Evolutionary conservation across 805 yeast genomes (phyloP).

Genomic region (Metschnikowia lachancei): DNA sequence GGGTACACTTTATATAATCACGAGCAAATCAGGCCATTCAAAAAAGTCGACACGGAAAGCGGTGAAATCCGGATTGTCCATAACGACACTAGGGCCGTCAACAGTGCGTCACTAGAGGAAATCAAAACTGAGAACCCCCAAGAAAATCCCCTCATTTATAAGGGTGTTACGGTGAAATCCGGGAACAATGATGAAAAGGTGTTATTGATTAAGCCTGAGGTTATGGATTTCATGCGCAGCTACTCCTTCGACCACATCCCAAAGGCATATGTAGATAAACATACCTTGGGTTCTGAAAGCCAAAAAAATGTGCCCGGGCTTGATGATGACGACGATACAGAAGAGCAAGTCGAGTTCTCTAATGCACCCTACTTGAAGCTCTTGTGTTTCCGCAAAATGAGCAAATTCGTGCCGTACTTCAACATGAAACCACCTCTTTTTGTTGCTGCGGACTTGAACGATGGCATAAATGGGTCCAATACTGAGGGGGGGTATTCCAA

Average conservation of each 20-base stretch:
- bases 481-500: slow-evolving; percentile 49
- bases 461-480: slow-evolving; percentile 28
- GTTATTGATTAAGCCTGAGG: slow-evolving; percentile 27
- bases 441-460: slow-evolving; percentile 60
- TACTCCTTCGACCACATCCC: slow-evolving; percentile 37
- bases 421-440: slow-evolving; percentile 56
- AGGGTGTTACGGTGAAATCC: slow-evolving; percentile 25
- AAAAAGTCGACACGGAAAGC: slow-evolving; percentile 52
- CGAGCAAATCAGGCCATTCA: slow-evolving; percentile 49
- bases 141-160: slow-evolving; percentile 18
- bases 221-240: slow-evolving; percentile 28
- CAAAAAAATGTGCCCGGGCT: neutral
- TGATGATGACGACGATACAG: slow-evolving; percentile 7
- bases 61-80: slow-evolving; percentile 53
- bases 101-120: slow-evolving; percentile 21
- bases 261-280: slow-evolving; percentile 1
- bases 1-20: slow-evolving; percentile 67
- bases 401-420: slow-evolving; percentile 48
- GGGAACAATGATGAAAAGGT: slow-evolving; percentile 13
- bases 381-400: slow-evolving; percentile 59
- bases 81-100: slow-evolving; percentile 10
- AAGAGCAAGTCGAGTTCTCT: slow-evolving; percentile 15
- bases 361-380: slow-evolving; percentile 55
- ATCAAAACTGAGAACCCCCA: slow-evolving; percentile 27
- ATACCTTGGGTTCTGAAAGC: neutral